Evolutionary conservation across 1,284 basidiomycete species (phyloP).

Genomic region (Sanguinoderma infundibulare): DNA sequence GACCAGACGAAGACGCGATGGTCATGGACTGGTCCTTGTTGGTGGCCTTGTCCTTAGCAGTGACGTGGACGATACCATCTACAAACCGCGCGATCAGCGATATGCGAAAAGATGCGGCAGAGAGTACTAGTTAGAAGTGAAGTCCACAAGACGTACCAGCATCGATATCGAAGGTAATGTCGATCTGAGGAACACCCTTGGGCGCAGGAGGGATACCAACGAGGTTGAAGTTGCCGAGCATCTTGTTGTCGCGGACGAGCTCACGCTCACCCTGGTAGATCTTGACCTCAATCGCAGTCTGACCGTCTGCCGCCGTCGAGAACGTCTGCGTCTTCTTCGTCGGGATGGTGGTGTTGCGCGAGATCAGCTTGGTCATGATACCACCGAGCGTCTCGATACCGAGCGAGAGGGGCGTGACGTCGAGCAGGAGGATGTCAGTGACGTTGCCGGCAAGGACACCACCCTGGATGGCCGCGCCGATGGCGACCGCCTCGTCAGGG

Average conservation of each 20-base stretch:
- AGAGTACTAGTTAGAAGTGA: not conserved
- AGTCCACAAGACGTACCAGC: constrained; percentile 63
- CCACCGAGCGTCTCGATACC: constrained; percentile 98
- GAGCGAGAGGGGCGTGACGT: constrained; percentile 94
- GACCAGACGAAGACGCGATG: constrained; percentile 96
- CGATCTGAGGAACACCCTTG: constrained; percentile 98
- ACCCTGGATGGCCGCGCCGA: constrained; percentile 97
- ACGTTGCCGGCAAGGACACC: constrained; percentile 97
- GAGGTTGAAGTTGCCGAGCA: constrained; percentile 99
- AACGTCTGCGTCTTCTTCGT: constrained; percentile 99
- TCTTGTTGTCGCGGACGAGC: constrained; percentile 96
- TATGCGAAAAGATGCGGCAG: constrained; percentile 3
- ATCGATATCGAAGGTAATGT: constrained; percentile 99
- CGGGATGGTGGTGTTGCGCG: constrained; percentile 98
- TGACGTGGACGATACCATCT: constrained; percentile 97
- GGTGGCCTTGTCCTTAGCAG: constrained; percentile 97
- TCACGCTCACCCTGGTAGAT: constrained; percentile 99
- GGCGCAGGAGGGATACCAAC: constrained; percentile 97
- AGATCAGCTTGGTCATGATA: constrained; percentile 97
- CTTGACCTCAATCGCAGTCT: constrained; percentile 97
- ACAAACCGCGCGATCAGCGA: not conserved
- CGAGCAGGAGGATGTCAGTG: constrained; percentile 94
- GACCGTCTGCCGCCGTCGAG: constrained; percentile 96
- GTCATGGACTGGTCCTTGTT: constrained; percentile 98
- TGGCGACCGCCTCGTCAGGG: constrained; percentile 95